Conservation (phyloP, 352 stramenopile genomes). For the Hyaloperonospora arabidopsidis region DNA sequence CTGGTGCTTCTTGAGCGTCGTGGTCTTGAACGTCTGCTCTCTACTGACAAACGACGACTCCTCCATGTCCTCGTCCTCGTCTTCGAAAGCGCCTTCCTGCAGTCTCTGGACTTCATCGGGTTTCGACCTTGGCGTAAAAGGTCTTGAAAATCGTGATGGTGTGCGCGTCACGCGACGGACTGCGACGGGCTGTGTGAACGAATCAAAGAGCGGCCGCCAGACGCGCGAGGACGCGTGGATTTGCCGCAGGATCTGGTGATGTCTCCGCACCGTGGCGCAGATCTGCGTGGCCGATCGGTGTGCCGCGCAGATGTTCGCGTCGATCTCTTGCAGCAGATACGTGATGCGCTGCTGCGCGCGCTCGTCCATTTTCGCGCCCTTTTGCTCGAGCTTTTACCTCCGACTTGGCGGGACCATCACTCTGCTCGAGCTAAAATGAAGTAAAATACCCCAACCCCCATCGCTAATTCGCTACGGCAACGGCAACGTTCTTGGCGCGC, state of each 20-base stretch:
- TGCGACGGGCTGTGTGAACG: slow-evolving; percentile 44
- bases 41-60: slow-evolving; percentile 39
- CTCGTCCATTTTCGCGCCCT: slow-evolving; percentile 56
- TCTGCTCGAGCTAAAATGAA: background rate
- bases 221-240: slow-evolving; percentile 66
- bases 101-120: background rate
- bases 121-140: slow-evolving; percentile 23
- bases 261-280: slow-evolving; percentile 50
- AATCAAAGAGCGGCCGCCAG: slow-evolving; percentile 74
- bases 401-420: slow-evolving; percentile 9
- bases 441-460: too few relatives aligned
- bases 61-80: slow-evolving; percentile 24
- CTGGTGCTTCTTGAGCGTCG: slow-evolving; percentile 42
- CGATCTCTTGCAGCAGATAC: slow-evolving; percentile 80
- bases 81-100: slow-evolving; percentile 9
- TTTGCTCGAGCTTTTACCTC: slow-evolving; percentile 9
- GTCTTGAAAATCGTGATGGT: slow-evolving; percentile 28
- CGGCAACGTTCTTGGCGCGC: slow-evolving; percentile 4
- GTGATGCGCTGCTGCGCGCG: slow-evolving; percentile 73
- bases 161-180: slow-evolving; percentile 36
- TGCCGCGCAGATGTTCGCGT: slow-evolving; percentile 71
- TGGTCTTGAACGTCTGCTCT: slow-evolving; percentile 68
- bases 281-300: slow-evolving; percentile 75
- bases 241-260: slow-evolving; percentile 70
- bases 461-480: too few relatives aligned